A percentile compares a stretch with the other conserved stretches of the same genome.
These are phyloP conservation scores for Phtheirospermum japonicum DNA, from an alignment of 257 asterid genomes.

Conservation along the genomic window DNA sequence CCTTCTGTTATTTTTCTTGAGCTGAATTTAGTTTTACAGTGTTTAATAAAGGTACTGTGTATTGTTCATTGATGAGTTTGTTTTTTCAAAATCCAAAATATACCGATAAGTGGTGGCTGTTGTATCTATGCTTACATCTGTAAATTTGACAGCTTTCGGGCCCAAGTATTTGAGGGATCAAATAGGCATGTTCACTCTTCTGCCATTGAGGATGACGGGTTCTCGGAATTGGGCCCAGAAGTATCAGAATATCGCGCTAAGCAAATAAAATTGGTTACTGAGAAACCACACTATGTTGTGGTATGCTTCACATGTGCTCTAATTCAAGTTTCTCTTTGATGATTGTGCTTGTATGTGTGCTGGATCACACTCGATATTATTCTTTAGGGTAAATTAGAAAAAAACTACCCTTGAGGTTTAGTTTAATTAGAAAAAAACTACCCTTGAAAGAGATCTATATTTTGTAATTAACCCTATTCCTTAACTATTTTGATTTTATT, in stretches of 20 bases:
- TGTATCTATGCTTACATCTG: conserved; percentile 20
- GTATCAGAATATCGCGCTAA: conserved; percentile 22
- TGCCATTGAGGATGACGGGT: conserved; percentile 31
- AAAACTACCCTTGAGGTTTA: neutral
- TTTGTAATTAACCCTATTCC: no score
- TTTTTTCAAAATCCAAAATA: conserved; percentile 9
- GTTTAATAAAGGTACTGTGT: conserved; percentile 4
- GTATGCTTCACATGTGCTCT: conserved; percentile 31
- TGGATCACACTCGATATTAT: neutral
- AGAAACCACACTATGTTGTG: conserved; percentile 34
- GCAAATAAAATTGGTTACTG: conserved; percentile 33
- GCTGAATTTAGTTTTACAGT: conserved; percentile 7
- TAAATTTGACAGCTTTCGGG: conserved; percentile 32
- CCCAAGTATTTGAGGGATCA: conserved; percentile 33
- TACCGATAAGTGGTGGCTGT: conserved; percentile 1
- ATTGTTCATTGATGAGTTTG: neutral
- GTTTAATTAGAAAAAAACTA: neutral
- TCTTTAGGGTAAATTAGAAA: neutral
- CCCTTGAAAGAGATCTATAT: neutral
- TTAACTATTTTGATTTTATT: no score
- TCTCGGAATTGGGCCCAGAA: conserved; percentile 50
- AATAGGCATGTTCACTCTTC: conserved; percentile 30
- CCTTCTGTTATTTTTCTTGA: neutral
- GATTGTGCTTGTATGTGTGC: neutral
- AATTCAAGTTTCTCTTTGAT: neutral